Percentiles rank a stretch among this genome's conserved stretches.
Evolutionary conservation across 441 rosid species (phyloP).

Genomic region (Gossypium schwendimanii): DNA sequence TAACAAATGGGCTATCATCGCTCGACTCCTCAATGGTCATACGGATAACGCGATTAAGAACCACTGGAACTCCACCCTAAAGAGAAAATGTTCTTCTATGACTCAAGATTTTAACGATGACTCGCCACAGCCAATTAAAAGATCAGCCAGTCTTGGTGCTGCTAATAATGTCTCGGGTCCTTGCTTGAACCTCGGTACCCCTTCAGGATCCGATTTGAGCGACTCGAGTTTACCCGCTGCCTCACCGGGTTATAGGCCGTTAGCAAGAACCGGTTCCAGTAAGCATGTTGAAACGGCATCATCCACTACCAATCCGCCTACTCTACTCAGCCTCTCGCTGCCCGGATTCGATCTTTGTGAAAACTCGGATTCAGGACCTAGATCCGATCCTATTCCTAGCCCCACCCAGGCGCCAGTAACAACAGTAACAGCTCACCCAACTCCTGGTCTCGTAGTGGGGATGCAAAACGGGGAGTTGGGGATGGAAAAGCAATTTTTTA

Average conservation of each 20-base stretch:
- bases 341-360: constrained; percentile 51
- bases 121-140: constrained; percentile 40
- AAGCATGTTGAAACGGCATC: constrained; percentile 25
- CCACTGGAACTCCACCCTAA: constrained; percentile 74
- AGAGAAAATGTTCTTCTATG: constrained; percentile 47
- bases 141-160: constrained; percentile 57
- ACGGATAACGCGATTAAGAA: constrained; percentile 72
- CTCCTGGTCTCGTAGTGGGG: neutral
- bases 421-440: neutral
- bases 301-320: constrained; percentile 40
- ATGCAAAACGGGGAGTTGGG: constrained; percentile 17
- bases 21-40: constrained; percentile 64
- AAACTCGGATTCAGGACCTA: constrained; percentile 5
- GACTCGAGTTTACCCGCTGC: constrained; percentile 46
- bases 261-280: constrained; percentile 24
- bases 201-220: constrained; percentile 63
- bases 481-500: constrained; percentile 47
- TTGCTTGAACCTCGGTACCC: constrained; percentile 91
- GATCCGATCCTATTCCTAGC: neutral
- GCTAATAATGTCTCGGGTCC: constrained; percentile 54
- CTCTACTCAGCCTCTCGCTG: constrained; percentile 53
- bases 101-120: constrained; percentile 25
- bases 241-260: constrained; percentile 33
- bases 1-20: constrained; percentile 77
- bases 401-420: neutral